Evolutionary conservation across 2,329 filamentous ascomycete genomes (phyloP), one percentile per base, ranked within the genome.

Genomic region (Colletotrichum lindemuthianum): DNA sequence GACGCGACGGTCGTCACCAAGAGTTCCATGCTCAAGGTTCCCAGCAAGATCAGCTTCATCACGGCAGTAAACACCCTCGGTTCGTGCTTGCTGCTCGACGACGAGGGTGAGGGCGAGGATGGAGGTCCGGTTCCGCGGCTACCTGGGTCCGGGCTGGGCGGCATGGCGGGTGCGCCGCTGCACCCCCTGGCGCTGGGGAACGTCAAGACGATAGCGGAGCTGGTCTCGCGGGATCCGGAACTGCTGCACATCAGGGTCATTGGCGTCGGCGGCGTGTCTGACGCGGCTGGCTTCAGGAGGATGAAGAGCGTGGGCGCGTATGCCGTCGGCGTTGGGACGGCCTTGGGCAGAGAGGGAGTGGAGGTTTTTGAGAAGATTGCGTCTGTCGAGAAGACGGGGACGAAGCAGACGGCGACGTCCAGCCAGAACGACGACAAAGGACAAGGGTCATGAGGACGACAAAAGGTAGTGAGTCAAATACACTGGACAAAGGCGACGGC

Each of bases 181-280:
- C 92, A 94, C 75, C 88, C 90, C 0, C 77, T 95, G 0, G 89
- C 91, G 0, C 75, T 95, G 36, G 92, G 92, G 0, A 95, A 94
- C 70, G 91, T 94, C 37, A 81, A 80, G n/a, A 89, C 86, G 1
- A 81, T 95, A n/a, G 77, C 88, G 16, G 75, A 73, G 16, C 72
- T 91, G 76, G 74, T 94, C 13, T 85, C 89, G 68, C 74, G 77
- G 39, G 71, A 81, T 12, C 70, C 78, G 0, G 69, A 69, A 41
- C 74, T 92, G 51, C 75, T 75, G 9, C 78, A 83, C n/a, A 79
- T 94, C 32, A 78, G 79, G 13, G 80, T 94, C 36, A 87, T 94
- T 59, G 92, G 92, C 0, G 85, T 92, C 0, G 92, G 92, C 1
- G 92, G 92, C 2, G 91, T 94, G 1, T 78, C 82, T 32, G 89